phyloP scores from a whole-genome alignment of 1,139 yeast genomes.

The Debaryomycetaceae sp. region DNA sequence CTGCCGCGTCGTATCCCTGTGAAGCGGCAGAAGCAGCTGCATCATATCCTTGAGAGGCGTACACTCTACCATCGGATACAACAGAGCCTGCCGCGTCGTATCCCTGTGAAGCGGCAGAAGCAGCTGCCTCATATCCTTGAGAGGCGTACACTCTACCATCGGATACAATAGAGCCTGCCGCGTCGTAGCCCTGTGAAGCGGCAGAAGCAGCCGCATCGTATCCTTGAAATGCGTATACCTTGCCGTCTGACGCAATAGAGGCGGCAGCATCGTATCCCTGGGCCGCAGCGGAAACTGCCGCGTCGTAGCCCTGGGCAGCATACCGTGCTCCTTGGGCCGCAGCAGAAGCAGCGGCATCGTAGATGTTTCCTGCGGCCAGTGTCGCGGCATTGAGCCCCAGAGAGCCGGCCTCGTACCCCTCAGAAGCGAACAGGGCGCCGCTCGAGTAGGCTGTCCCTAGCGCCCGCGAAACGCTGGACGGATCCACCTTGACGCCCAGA shows the following conservation, averaged over 20 bases:
- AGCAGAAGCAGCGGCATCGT: neutral
- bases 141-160: neutral
- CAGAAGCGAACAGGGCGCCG: neutral
- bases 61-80: neutral
- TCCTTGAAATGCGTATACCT: neutral
- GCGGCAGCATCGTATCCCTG: neutral
- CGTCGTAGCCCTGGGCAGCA: neutral
- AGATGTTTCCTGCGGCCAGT: neutral
- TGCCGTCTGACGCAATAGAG: neutral
- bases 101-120: neutral
- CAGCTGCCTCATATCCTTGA: neutral
- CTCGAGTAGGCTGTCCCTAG: slow-evolving; percentile 1
- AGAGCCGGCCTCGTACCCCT: neutral
- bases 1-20: neutral
- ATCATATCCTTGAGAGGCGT: neutral
- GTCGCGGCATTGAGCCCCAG: neutral
- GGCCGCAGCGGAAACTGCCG: neutral
- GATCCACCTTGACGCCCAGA: neutral
- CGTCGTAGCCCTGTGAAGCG: neutral
- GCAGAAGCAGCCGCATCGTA: neutral
- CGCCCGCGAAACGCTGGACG: neutral
- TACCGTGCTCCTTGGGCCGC: neutral
- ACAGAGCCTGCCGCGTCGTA: neutral
- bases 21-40: neutral
- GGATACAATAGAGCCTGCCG: neutral